phyloP scores from a whole-genome alignment of 306 rosid genomes.

The Cucurbita maxima region DNA sequence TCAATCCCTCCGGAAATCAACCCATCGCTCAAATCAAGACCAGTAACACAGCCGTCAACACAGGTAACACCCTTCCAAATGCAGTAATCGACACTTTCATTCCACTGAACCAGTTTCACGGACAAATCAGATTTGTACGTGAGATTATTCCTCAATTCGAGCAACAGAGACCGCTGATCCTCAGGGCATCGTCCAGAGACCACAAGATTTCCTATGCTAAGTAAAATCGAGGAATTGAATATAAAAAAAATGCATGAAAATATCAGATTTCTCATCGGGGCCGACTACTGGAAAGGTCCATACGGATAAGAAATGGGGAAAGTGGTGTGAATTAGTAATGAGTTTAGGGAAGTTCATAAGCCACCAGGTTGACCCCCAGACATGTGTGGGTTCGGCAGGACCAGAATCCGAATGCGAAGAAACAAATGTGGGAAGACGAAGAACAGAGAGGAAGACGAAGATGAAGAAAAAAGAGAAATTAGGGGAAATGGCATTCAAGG shows the following conservation, averaged over 20 bases:
- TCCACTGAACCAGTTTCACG: slow-evolving; percentile 25
- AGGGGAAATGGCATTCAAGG: neutral
- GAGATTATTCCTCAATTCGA: slow-evolving; percentile 27
- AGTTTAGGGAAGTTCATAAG: neutral
- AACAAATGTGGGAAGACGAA: neutral
- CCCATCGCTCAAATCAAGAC: slow-evolving; percentile 10
- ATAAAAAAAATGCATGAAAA: slow-evolving; percentile 17
- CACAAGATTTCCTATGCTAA: neutral
- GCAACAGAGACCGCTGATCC: slow-evolving; percentile 27
- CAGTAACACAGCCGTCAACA: neutral
- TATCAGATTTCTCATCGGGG: slow-evolving; percentile 17
- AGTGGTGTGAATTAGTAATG: neutral
- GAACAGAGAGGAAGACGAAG: neutral
- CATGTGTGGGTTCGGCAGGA: neutral
- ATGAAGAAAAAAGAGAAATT: neutral
- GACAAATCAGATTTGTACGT: neutral
- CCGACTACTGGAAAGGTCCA: neutral
- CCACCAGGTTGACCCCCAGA: neutral
- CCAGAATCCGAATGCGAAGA: neutral
- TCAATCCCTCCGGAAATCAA: neutral
- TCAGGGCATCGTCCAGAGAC: slow-evolving; percentile 21
- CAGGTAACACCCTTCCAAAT: slow-evolving; percentile 33
- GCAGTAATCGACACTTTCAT: slow-evolving; percentile 17
- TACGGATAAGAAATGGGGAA: neutral
- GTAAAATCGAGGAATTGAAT: neutral